Evolutionary conservation across 352 stramenopile species (phyloP).

Genomic region (Phytophthora pistaciae): DNA sequence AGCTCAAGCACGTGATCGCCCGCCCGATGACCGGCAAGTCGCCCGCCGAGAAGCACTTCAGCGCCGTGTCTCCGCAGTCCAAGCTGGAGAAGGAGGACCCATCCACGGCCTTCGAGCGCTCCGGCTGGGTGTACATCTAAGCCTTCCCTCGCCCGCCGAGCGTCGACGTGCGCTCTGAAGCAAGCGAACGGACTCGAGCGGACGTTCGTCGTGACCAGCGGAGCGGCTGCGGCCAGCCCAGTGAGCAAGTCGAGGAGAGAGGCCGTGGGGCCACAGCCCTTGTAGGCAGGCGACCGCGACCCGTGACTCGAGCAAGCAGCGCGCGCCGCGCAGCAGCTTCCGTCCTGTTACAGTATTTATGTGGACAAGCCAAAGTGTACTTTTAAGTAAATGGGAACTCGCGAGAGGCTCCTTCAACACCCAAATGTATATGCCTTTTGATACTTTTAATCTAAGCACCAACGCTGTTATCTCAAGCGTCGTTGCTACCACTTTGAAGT

Average conservation of each 20-base stretch:
- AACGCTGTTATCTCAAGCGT: not conserved
- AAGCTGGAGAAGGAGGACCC: conserved; percentile 57
- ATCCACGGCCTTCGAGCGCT: conserved; percentile 82
- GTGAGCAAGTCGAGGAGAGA: not conserved
- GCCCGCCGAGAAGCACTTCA: conserved; percentile 53
- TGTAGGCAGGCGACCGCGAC: not conserved
- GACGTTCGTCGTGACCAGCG: conserved; percentile 10
- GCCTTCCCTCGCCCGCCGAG: not conserved
- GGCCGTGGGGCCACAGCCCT: not conserved
- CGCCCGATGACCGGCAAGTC: conserved; percentile 39
- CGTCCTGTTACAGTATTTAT: conserved; percentile 43
- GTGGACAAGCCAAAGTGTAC: conserved; percentile 39
- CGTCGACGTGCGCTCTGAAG: not conserved
- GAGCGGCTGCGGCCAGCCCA: not conserved
- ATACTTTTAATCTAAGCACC: not conserved
- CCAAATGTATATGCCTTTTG: conserved; percentile 21
- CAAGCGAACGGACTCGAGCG: conserved; percentile 15
- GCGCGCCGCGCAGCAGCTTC: not conserved
- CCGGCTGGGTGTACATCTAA: conserved; percentile 83
- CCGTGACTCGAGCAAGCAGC: not conserved
- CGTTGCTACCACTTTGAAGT: not conserved
- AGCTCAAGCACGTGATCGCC: conserved; percentile 75
- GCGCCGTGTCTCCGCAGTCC: conserved; percentile 31
- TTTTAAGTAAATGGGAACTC: conserved; percentile 29
- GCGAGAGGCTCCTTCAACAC: conserved; percentile 15